phyloP scores from a whole-genome alignment of 192 early-diverging fungal genomes.

The Geranomyces michiganensis region DNA sequence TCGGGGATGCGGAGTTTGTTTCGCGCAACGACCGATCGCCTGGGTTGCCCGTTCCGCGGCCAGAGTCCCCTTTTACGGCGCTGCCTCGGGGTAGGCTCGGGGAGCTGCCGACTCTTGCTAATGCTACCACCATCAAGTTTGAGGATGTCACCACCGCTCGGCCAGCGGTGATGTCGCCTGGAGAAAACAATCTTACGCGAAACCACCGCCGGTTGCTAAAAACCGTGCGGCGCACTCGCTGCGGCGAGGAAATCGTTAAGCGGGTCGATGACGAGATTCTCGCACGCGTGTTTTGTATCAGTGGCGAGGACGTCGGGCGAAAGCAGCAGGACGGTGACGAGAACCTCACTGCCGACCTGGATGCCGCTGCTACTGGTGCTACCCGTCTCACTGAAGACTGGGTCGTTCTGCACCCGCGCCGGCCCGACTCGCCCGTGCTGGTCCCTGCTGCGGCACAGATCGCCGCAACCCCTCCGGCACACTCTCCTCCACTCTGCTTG shows the following conservation, averaged over 20 bases:
- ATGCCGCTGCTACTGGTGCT: neutral
- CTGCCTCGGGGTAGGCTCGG: neutral
- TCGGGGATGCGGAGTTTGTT: neutral
- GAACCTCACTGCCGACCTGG: neutral
- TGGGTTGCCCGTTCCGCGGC: conserved; percentile 21
- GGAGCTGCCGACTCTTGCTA: neutral
- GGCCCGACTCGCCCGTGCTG: neutral
- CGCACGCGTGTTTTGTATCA: neutral
- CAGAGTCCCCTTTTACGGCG: conserved; percentile 14
- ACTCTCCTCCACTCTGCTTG: neutral
- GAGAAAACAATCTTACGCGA: conserved; percentile 19
- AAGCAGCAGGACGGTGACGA: no score
- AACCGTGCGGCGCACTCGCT: conserved; percentile 15
- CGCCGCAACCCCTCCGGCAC: no score
- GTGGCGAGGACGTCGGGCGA: no score
- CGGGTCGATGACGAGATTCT: conserved; percentile 28
- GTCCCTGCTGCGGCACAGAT: neutral
- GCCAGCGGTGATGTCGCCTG: neutral
- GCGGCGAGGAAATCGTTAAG: conserved; percentile 19
- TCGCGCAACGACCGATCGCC: conserved; percentile 11
- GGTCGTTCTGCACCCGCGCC: neutral
- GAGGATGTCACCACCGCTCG: neutral
- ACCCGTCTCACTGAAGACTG: conserved; percentile 4
- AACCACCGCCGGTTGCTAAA: conserved; percentile 11
- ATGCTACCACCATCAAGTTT: neutral